Evolutionary conservation across 306 rosid species (phyloP).

Genomic region (Gynostemma pentaphyllum): DNA sequence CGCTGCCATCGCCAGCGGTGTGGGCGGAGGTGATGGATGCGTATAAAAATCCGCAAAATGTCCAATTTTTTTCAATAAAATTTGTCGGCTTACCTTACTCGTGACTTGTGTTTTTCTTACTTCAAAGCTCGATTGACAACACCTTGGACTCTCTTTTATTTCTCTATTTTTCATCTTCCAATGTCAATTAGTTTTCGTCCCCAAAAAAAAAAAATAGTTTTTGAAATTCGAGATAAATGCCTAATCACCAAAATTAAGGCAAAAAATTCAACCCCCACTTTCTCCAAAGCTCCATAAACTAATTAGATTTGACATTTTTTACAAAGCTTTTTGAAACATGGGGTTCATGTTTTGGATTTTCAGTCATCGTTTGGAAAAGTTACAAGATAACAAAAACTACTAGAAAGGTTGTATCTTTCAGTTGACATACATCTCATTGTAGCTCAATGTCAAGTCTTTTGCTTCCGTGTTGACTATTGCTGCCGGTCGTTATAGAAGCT

Average conservation of each 20-base stretch:
- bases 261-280: background rate
- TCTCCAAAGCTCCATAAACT: background rate
- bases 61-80: background rate
- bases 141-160: background rate
- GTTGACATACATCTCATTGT: background rate
- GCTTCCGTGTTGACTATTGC: conserved; percentile 39
- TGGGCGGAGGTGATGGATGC: background rate
- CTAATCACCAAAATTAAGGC: background rate
- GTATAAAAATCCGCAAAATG: no score
- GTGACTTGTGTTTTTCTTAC: background rate
- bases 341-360: background rate
- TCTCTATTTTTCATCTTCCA: background rate
- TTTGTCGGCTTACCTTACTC: background rate
- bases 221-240: background rate
- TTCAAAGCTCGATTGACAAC: background rate
- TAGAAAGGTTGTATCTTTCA: background rate
- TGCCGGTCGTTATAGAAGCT: conserved; percentile 11
- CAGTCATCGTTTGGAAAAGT: background rate
- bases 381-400: background rate
- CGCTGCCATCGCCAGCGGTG: background rate
- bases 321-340: background rate
- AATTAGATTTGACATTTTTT: background rate
- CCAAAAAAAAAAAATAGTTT: background rate
- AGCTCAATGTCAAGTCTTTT: conserved; percentile 28
- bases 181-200: background rate